These are phyloP conservation scores for Cornus controversa DNA, from an alignment of 148 eudicot genomes.

Conservation along the genomic window DNA sequence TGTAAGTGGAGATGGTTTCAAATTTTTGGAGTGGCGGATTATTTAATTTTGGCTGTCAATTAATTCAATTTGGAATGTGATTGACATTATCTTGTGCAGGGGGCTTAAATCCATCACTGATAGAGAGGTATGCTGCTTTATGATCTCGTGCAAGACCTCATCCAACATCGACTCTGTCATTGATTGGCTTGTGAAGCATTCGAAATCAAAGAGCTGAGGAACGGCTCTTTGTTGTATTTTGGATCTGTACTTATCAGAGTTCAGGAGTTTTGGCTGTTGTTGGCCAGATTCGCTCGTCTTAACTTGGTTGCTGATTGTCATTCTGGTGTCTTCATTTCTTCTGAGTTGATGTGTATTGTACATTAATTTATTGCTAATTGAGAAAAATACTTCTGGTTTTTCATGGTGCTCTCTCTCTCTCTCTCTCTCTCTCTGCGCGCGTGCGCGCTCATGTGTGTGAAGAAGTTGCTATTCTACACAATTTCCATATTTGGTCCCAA, in stretches of 20 bases:
- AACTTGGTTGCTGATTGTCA: slow-evolving; percentile 13
- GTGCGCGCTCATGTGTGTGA: too few relatives aligned
- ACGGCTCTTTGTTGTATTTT: slow-evolving; percentile 21
- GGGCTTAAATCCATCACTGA: slow-evolving; percentile 78
- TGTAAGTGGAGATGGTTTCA: slow-evolving; percentile 47
- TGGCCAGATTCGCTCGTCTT: slow-evolving; percentile 6
- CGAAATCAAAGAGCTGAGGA: slow-evolving; percentile 80
- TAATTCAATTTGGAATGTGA: neutral
- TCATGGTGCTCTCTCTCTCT: neutral
- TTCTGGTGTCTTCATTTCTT: neutral
- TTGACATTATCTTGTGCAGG: slow-evolving; percentile 42
- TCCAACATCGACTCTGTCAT: slow-evolving; percentile 92
- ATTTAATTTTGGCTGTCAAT: neutral
- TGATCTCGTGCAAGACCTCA: slow-evolving; percentile 99
- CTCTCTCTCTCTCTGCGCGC: too few relatives aligned
- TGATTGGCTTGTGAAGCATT: slow-evolving; percentile 98
- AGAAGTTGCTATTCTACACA: neutral
- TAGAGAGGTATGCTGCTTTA: slow-evolving; percentile 97
- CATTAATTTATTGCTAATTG: slow-evolving; percentile 12
- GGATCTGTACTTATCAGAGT: slow-evolving; percentile 13
- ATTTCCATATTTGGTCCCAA: neutral
- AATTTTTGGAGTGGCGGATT: neutral
- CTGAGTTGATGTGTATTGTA: slow-evolving; percentile 13
- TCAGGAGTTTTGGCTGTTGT: neutral
- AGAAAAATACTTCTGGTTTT: neutral